Evolutionary conservation across 805 yeast species (phyloP).

Genomic region (Candida dajiaensis): DNA sequence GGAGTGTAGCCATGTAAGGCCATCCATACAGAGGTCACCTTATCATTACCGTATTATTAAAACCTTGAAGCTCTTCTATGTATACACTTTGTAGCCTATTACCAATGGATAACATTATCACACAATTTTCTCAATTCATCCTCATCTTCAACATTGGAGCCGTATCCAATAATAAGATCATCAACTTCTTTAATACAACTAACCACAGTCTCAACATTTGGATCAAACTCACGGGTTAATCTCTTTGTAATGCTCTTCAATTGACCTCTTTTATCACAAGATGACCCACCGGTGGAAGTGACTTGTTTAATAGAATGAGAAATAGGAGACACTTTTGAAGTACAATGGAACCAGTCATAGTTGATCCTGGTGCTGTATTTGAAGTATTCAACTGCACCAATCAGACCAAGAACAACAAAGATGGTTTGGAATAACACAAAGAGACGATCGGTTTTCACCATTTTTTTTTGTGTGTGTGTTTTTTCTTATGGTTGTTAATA

Average conservation of each 20-base stretch:
- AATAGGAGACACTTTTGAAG: conserved; percentile 24
- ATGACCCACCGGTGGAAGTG: conserved; percentile 36
- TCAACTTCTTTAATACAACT: conserved; percentile 33
- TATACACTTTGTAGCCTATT: neutral
- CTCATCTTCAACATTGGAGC: conserved; percentile 14
- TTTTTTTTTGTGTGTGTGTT: too few relatives aligned
- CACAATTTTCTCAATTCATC: conserved; percentile 11
- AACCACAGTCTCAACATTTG: conserved; percentile 28
- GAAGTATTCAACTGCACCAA: conserved; percentile 38
- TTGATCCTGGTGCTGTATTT: conserved; percentile 33
- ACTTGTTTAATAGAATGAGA: conserved; percentile 23
- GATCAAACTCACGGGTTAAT: conserved; percentile 33
- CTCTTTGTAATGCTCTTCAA: conserved; percentile 33
- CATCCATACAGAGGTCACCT: neutral
- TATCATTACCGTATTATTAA: neutral
- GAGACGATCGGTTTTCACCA: conserved; percentile 13
- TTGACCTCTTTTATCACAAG: conserved; percentile 40
- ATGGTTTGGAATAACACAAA: conserved; percentile 25
- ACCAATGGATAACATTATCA: conserved; percentile 24
- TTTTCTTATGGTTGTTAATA: too few relatives aligned
- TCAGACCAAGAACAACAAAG: conserved; percentile 23
- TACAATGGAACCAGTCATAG: conserved; percentile 42
- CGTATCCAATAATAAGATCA: conserved; percentile 17
- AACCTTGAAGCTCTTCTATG: neutral
- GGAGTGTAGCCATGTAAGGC: too few relatives aligned